Evolutionary conservation across 257 asterid genomes (phyloP).

Genomic region (Rhazya stricta): DNA sequence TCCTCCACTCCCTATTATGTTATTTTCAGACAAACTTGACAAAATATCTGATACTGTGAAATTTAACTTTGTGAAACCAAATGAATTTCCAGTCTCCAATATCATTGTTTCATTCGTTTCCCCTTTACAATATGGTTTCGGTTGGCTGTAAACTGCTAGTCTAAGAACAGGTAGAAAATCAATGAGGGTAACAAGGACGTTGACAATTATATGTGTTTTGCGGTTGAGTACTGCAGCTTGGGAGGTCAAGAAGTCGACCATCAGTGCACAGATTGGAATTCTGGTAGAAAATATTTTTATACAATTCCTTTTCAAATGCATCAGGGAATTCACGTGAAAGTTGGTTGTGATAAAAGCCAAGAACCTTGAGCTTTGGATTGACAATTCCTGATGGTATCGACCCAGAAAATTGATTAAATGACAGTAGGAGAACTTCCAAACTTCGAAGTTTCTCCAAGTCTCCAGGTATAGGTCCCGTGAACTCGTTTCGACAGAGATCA

Average conservation of each 20-base stretch:
- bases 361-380: slow-evolving; percentile 35
- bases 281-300: slow-evolving; percentile 48
- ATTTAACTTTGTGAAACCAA: slow-evolving; percentile 52
- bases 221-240: slow-evolving; percentile 26
- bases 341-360: slow-evolving; percentile 40
- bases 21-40: slow-evolving; percentile 38
- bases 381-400: slow-evolving; percentile 52
- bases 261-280: slow-evolving; percentile 54
- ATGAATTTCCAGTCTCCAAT: slow-evolving; percentile 56
- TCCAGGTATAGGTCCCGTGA: slow-evolving; percentile 55
- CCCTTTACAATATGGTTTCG: slow-evolving; percentile 25
- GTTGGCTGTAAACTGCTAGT: slow-evolving; percentile 22
- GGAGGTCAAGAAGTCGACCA: slow-evolving; percentile 33
- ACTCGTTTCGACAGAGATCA: slow-evolving; percentile 46
- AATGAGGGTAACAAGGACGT: slow-evolving; percentile 26
- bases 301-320: slow-evolving; percentile 56
- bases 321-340: slow-evolving; percentile 53
- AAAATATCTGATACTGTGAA: slow-evolving; percentile 35
- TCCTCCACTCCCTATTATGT: slow-evolving; percentile 50
- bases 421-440: slow-evolving; percentile 37
- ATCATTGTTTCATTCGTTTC: slow-evolving; percentile 43
- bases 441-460: slow-evolving; percentile 48
- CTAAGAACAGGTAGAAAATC: slow-evolving; percentile 41
- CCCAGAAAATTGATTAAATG: slow-evolving; percentile 40
- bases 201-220: slow-evolving; percentile 17